Evolutionary conservation across 2,329 filamentous ascomycete species (phyloP).

Genomic region (Keithomyces neogunnii): DNA sequence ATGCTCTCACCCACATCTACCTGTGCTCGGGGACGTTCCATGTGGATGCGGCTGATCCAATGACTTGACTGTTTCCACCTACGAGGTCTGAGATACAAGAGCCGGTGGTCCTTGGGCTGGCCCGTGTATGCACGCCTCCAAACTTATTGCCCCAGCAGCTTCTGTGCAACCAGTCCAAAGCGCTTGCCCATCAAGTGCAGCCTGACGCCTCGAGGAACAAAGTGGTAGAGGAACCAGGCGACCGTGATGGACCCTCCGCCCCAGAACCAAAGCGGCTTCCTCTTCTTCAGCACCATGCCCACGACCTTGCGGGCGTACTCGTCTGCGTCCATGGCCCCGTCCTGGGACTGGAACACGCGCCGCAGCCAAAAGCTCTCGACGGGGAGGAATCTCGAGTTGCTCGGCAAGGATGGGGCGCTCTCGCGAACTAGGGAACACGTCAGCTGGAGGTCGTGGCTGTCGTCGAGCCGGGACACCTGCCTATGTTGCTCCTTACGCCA

Average conservation of each 20-base stretch:
- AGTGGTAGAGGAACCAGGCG: constrained; percentile 15
- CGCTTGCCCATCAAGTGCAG: background rate
- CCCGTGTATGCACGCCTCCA: too few species aligned
- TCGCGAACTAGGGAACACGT: constrained; percentile 6
- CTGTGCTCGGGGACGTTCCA: too few species aligned
- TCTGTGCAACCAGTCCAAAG: background rate
- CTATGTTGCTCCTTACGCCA: constrained; percentile 11
- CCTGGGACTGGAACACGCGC: constrained; percentile 5
- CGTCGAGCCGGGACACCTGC: constrained; percentile 1
- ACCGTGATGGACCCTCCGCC: constrained; percentile 5
- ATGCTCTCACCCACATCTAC: too few species aligned
- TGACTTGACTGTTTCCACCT: too few species aligned
- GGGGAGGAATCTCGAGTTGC: constrained; percentile 7
- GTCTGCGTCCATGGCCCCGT: constrained; percentile 7
- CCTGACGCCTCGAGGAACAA: constrained; percentile 5
- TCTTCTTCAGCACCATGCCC: constrained; percentile 8
- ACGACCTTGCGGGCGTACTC: constrained; percentile 11
- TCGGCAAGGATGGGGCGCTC: constrained; percentile 6
- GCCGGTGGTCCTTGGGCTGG: too few species aligned
- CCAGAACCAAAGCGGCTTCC: constrained; percentile 11
- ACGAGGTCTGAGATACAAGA: too few species aligned
- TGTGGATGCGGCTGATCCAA: too few species aligned
- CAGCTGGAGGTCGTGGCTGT: background rate
- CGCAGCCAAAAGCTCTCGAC: constrained; percentile 9
- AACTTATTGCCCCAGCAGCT: background rate